A percentile compares a stretch with the other conserved stretches of the same genome.
These are phyloP conservation scores for Puccinia horiana DNA, from an alignment of 1,284 basidiomycete species.

Conservation along the genomic window DNA sequence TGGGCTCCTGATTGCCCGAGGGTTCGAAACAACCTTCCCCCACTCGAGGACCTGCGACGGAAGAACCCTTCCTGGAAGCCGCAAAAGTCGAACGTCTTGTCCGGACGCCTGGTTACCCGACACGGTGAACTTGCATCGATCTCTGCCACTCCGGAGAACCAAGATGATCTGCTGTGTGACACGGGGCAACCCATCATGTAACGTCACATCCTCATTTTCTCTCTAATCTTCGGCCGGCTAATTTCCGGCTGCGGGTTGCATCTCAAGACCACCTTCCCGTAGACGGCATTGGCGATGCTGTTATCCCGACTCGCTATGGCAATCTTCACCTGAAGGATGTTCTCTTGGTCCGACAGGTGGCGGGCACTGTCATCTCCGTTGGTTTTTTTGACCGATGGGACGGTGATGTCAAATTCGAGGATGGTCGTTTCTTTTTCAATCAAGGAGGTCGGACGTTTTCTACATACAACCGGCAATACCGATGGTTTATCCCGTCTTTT, in stretches of 20 bases:
- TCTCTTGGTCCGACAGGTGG: neutral
- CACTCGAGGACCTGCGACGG: neutral
- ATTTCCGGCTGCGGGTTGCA: too few species aligned
- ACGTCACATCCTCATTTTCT: neutral
- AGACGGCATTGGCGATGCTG: neutral
- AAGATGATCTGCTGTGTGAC: neutral
- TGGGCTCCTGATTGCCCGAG: neutral
- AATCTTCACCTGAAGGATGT: neutral
- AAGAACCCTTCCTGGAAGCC: neutral
- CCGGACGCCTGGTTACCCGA: neutral
- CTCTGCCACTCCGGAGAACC: neutral
- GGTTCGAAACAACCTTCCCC: neutral
- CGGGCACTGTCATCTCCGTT: neutral
- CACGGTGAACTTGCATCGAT: neutral
- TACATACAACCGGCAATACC: neutral
- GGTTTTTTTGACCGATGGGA: neutral
- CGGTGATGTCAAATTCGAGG: neutral
- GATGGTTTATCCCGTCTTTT: neutral
- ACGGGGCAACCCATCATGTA: constrained; percentile 9
- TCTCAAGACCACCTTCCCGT: neutral
- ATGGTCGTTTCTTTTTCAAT: neutral
- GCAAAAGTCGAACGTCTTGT: neutral
- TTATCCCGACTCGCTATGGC: neutral
- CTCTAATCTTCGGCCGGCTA: too few species aligned
- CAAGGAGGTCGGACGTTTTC: neutral